phyloP scores from a whole-genome alignment of 176 grass and related monocot species.

The Rhipidocladum racemiflorum region DNA sequence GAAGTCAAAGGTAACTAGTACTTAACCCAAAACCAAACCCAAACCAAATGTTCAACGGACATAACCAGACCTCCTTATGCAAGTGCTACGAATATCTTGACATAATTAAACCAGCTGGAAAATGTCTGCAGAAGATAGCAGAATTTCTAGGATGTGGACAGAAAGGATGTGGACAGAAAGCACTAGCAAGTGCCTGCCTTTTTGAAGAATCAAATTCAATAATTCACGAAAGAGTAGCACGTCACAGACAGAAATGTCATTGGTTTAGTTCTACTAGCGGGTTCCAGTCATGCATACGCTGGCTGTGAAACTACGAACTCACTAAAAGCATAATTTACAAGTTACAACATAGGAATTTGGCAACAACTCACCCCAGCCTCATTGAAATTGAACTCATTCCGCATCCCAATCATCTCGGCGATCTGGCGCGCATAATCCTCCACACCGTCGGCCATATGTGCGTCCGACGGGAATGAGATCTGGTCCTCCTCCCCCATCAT shows the following conservation, averaged over 20 bases:
- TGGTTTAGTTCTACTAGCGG: conserved; percentile 10
- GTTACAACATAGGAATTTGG: background rate
- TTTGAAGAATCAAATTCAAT: background rate
- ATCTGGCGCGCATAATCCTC: no score
- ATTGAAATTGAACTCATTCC: conserved; percentile 90
- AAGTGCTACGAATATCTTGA: no score
- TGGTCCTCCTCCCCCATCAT: no score
- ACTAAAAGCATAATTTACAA: background rate
- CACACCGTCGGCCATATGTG: no score
- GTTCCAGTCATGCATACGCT: background rate
- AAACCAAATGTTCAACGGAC: background rate
- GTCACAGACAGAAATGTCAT: background rate
- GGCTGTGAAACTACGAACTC: background rate
- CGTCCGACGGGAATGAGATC: no score
- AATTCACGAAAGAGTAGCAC: background rate
- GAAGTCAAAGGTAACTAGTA: no score
- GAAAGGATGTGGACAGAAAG: background rate
- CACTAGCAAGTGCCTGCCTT: background rate
- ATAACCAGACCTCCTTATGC: background rate
- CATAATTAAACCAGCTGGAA: background rate
- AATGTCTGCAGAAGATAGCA: background rate
- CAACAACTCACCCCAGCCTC: conserved; percentile 70
- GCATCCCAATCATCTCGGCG: no score
- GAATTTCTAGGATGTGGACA: background rate
- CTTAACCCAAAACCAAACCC: no score